phyloP scores from a whole-genome alignment of 2,329 filamentous ascomycete genomes.

The Pestalotiopsis fici region DNA sequence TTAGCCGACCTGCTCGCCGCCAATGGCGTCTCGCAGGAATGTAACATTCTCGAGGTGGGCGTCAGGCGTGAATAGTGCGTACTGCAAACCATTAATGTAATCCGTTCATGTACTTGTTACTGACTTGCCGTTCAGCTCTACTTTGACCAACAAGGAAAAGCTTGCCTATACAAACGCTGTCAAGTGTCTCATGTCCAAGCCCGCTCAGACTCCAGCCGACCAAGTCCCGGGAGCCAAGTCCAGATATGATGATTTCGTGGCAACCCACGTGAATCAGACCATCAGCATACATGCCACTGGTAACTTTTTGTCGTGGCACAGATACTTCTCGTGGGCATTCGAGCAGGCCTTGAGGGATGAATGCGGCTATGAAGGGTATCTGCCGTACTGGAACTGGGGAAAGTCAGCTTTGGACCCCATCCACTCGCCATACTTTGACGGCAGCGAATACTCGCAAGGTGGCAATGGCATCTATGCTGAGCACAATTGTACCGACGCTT shows the following conservation, averaged over 20 bases:
- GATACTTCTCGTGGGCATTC: constrained; percentile 12
- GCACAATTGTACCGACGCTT: constrained; percentile 17
- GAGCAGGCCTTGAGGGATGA: constrained; percentile 35
- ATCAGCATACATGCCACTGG: constrained; percentile 33
- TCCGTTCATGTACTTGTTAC: neutral
- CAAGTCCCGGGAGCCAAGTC: constrained; percentile 7
- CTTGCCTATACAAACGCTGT: constrained; percentile 10
- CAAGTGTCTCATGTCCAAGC: constrained; percentile 9
- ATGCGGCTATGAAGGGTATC: constrained; percentile 38
- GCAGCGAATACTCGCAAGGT: constrained; percentile 34
- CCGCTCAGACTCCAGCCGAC: constrained; percentile 3
- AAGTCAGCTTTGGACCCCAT: constrained; percentile 30
- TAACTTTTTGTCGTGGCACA: constrained; percentile 16
- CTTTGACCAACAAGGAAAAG: constrained; percentile 14
- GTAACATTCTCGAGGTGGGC: constrained; percentile 2
- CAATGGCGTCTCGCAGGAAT: constrained; percentile 8
- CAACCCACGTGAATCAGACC: constrained; percentile 36
- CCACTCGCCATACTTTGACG: constrained; percentile 34
- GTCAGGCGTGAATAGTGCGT: constrained; percentile 15
- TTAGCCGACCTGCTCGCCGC: constrained; percentile 3
- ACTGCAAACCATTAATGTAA: neutral
- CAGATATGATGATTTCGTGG: constrained; percentile 20
- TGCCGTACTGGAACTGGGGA: constrained; percentile 41
- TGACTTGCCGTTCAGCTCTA: neutral
- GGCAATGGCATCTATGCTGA: constrained; percentile 26